These are phyloP conservation scores for Westerdykella aurantiaca DNA, from an alignment of 2,329 filamentous ascomycete genomes.

Conservation along the genomic window DNA sequence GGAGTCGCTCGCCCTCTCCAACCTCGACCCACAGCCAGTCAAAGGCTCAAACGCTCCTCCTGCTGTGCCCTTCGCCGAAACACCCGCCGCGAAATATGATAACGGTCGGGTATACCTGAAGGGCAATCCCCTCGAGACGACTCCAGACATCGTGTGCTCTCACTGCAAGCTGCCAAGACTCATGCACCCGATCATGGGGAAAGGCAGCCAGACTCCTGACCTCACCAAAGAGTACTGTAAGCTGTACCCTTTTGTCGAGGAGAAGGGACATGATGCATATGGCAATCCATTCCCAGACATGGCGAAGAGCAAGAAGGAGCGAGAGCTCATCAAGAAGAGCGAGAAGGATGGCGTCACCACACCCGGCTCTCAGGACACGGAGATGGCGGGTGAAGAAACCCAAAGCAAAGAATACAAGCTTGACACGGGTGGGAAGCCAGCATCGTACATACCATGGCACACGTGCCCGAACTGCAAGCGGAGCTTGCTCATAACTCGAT, in stretches of 20 bases:
- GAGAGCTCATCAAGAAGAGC: conserved; percentile 48
- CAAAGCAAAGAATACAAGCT: conserved; percentile 42
- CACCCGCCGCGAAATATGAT: conserved; percentile 63
- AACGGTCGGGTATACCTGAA: conserved; percentile 64
- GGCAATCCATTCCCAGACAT: conserved; percentile 74
- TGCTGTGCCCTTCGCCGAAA: conserved; percentile 51
- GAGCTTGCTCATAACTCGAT: conserved; percentile 55
- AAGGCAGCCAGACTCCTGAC: conserved; percentile 60
- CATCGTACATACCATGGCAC: conserved; percentile 48
- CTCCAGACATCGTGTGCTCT: conserved; percentile 65
- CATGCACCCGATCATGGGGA: conserved; percentile 66
- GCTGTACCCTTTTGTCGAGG: conserved; percentile 69
- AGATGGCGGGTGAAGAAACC: conserved; percentile 29
- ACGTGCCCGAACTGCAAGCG: conserved; percentile 57
- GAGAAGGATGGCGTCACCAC: conserved; percentile 42
- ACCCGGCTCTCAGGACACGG: conserved; percentile 42
- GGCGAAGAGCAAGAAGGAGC: conserved; percentile 70
- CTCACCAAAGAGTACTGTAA: conserved; percentile 64
- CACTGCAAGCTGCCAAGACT: conserved; percentile 69
- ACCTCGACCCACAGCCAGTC: conserved; percentile 28
- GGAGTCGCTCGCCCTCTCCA: conserved; percentile 35
- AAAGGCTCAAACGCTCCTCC: conserved; percentile 36
- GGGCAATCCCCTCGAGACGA: conserved; percentile 66
- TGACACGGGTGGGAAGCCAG: conserved; percentile 43
- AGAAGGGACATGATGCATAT: conserved; percentile 73